Evolutionary conservation across 805 yeast genomes (phyloP), one percentile per base, ranked within the genome.

Genomic region (Cyberlindnera euphorbiiphila): DNA sequence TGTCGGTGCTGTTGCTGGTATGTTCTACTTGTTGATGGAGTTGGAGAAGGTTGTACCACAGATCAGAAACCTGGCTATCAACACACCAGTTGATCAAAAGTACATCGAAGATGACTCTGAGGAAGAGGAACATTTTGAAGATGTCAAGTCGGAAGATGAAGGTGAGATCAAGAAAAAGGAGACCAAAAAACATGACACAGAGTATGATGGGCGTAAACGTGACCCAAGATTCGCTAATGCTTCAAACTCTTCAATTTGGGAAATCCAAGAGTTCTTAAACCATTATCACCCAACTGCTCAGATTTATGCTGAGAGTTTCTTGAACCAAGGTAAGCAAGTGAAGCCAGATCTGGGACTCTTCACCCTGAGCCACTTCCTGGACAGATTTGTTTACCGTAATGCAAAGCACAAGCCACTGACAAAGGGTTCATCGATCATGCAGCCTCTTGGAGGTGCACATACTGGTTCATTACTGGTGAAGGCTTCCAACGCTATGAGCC

Each of bases 371-470:
- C 97, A 88, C 62, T 93, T 93, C 76, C 72, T 93, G 64, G 96
- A 93, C 62, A 77, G 95, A 61, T 93, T 94, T 64, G 96, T 93
- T 26, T 93, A 93, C 68, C 83, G 86, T 64, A 87, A 88, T 60
- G 86, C 96, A 32, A 87, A 86, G 65, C 82, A 78, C 52, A 85
- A 82, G 61, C 69, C 78, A 14, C 60, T 68, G 23, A 65, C 80
- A n/a, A 80, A 84, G 58, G 98, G 98, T 54, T 69, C 83, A 4
- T 87, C 97, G 29, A 89, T 93, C 57, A 93, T 93, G 98, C 98
- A 93, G 69, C 98, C 98, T 34, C 69, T 93, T 47, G 88, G 94
- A 30, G 97, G 96, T 46, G 72, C 78, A 1, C 84, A 81, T 45
- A 80, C 85, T 15, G 85, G 84, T 9, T 66, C 80, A 5, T 62